A percentile compares a stretch with the other conserved stretches of the same genome.
Evolutionary conservation across 1,139 yeast genomes (phyloP).

Genomic region (Suzukiozyma palmioleophila): DNA sequence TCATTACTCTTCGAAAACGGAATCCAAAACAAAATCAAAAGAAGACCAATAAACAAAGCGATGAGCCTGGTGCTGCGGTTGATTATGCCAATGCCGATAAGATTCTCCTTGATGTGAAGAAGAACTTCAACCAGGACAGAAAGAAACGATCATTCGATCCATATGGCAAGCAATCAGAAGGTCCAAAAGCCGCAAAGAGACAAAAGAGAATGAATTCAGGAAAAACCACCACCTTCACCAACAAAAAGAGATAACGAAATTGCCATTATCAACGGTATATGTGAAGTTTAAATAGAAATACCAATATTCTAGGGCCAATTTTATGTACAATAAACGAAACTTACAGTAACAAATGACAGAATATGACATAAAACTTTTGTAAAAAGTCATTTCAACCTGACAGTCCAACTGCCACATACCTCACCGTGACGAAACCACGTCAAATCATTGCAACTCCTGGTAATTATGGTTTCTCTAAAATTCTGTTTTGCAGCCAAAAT

Average conservation of each 20-base stretch:
- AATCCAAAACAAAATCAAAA: conserved; percentile 8
- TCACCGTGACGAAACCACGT: no score
- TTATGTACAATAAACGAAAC: no score
- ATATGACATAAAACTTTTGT: no score
- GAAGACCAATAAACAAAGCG: conserved; percentile 10
- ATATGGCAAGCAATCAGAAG: conserved; percentile 42
- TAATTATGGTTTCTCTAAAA: no score
- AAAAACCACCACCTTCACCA: conserved; percentile 46
- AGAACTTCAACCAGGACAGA: conserved; percentile 11
- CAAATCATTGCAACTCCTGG: no score
- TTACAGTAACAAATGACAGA: no score
- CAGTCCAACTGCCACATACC: no score
- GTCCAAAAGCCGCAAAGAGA: conserved; percentile 50
- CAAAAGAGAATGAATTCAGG: conserved; percentile 37
- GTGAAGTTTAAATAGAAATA: no score
- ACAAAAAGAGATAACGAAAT: conserved; percentile 12
- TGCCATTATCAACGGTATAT: no score
- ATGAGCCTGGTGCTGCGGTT: conserved; percentile 18
- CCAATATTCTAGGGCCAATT: no score
- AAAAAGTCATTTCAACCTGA: no score
- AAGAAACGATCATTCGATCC: conserved; percentile 61
- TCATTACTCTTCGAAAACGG: conserved; percentile 47
- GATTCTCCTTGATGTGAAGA: conserved; percentile 30
- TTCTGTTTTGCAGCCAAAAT: no score
- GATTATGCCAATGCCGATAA: conserved; percentile 50